Conservation (phyloP, 352 stramenopile genomes). For the Pythium guiyangense region DNA sequence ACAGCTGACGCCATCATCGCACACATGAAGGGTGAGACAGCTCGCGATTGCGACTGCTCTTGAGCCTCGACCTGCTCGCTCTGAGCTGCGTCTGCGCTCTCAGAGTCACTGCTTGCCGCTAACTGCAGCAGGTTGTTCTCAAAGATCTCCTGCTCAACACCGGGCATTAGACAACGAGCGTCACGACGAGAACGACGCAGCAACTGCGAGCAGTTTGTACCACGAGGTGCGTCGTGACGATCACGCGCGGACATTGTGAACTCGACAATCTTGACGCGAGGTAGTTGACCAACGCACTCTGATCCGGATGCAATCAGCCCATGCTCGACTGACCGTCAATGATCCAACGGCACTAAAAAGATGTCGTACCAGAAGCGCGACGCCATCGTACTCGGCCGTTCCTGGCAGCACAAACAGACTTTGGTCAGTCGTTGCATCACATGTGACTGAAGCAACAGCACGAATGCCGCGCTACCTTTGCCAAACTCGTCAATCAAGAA, state of each 20-base stretch:
- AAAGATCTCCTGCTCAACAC: constrained; percentile 51
- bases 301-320: constrained; percentile 3
- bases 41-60: not conserved
- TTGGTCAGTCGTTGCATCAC: not conserved
- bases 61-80: not conserved
- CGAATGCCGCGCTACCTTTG: constrained; percentile 48
- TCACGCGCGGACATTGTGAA: constrained; percentile 37
- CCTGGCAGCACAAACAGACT: constrained; percentile 19
- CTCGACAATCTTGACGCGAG: constrained; percentile 27
- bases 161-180: not conserved
- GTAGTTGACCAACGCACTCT: constrained; percentile 62
- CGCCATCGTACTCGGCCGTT: constrained; percentile 69
- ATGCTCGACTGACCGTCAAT: not conserved
- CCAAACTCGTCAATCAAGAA: constrained; percentile 87
- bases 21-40: constrained; percentile 26
- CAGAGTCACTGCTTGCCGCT: not conserved
- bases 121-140: constrained; percentile 32
- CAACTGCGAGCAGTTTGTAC: constrained; percentile 21
- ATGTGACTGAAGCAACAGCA: not conserved
- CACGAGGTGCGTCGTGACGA: constrained; percentile 82
- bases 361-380: constrained; percentile 58
- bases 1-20: constrained; percentile 50
- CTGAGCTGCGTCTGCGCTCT: not conserved
- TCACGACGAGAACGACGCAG: not conserved
- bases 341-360: constrained; percentile 1